Base-by-base conservation (phyloP, 495 filamentous ascomycete species). In the Hypoxylon lienhwacheense region DNA sequence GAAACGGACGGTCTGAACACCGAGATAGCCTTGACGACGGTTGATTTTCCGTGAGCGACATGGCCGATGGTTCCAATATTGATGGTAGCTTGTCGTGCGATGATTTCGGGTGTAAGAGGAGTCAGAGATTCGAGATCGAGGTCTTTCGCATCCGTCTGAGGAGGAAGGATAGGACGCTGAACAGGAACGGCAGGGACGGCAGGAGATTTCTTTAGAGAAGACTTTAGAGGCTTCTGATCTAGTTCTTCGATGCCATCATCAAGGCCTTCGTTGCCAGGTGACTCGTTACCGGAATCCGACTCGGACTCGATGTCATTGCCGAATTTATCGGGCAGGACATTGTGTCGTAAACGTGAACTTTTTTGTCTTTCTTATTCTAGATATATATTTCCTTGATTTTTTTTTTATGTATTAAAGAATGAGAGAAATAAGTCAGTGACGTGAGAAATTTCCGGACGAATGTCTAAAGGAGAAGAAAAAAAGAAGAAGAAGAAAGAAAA, bases 61-160 rank as follows among this genome's bases (percentile, higher is more conserved):
- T 97, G 95, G 39, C 93, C 93, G 71, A 98, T 97, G 26, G 93
- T 97, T 57, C 91, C 93, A 64, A 98, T 97, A 75, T 98, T 98
- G 77, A 97, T 96, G 26, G 95, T 98, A 16, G 93, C 93, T 80
- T 98, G 93, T 49, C 95, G 85, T 50, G 87, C 84, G 67, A 98
- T 98, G 63, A 98, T 96, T 66, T 97, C 93, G 54, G 93, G 91
- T 2, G 92, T 90, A 49, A 96, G 76, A 29, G 93, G 95, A 44
- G 77, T 89, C 54, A 98, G 73, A 19, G 73, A 80, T 43, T 80
- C 79, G 58, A 95, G 77, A 64, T 96, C 90, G 53, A 98, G 77
- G 52, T 87, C 84, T 60, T 84, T 79, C 59, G 93, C 90, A 55
- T 98, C 85, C 29, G 93, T 93, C 73, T 98, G 93, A 37, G 88